Evolutionary conservation across 2,329 filamentous ascomycete genomes (phyloP).

Genomic region (Kalaharituber pfeilii): DNA sequence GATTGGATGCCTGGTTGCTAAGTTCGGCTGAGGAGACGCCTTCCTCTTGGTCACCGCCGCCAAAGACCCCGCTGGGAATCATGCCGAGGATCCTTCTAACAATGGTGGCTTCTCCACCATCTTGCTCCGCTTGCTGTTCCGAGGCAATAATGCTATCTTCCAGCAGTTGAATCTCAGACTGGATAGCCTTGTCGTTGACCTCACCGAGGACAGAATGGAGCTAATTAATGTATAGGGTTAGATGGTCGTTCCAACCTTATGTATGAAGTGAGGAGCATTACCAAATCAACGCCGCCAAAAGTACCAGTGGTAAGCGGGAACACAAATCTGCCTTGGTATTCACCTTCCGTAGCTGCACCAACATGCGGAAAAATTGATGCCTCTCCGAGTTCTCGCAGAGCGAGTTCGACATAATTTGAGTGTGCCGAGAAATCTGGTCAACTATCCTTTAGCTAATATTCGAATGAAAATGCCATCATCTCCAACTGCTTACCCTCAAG

Average conservation of each 20-base stretch:
- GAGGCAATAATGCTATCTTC: slow-evolving; percentile 58
- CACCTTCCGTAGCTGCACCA: slow-evolving; percentile 46
- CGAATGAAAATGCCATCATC: not conserved
- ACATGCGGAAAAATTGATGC: slow-evolving; percentile 60
- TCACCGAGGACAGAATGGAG: slow-evolving; percentile 34
- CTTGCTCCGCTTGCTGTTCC: slow-evolving; percentile 22
- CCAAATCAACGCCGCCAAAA: slow-evolving; percentile 66
- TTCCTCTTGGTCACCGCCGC: not conserved
- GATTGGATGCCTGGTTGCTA: slow-evolving; percentile 38
- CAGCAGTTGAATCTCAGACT: slow-evolving; percentile 76
- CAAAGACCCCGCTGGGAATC: slow-evolving; percentile 61
- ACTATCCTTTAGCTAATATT: not conserved
- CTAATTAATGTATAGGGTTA: too few relatives aligned
- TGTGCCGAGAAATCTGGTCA: slow-evolving; percentile 58
- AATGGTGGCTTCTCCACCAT: slow-evolving; percentile 37
- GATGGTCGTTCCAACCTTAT: slow-evolving; percentile 14
- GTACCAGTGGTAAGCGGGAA: slow-evolving; percentile 59
- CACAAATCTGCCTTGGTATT: slow-evolving; percentile 45
- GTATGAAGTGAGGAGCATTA: slow-evolving; percentile 38
- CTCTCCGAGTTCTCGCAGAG: slow-evolving; percentile 51
- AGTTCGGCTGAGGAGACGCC: slow-evolving; percentile 49
- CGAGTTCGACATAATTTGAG: slow-evolving; percentile 68
- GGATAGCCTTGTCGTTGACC: slow-evolving; percentile 73
- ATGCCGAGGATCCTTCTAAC: slow-evolving; percentile 64
- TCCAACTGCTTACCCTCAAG: slow-evolving; percentile 43